Evolutionary conservation across 371 early-diverging fungal genomes (phyloP), one percentile per base, ranked within the genome.

Genomic region (Mucor irregularis): DNA sequence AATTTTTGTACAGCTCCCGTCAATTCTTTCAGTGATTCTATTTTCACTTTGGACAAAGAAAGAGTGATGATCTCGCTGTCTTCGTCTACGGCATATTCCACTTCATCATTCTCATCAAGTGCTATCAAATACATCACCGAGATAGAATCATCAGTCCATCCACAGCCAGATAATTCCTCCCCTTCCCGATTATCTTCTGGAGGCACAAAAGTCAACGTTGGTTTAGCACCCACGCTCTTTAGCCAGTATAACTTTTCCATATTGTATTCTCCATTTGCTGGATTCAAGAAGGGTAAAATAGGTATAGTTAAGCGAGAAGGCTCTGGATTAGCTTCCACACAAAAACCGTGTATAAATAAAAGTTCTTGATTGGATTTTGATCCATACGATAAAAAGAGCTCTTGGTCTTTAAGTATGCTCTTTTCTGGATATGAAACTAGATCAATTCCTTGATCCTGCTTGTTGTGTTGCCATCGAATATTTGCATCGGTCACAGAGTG

Each of bases 351-450:
- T 4, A 79, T 46, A 47, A 82, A 89, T 16, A 89, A 59, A 0
- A 89, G 61, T 49, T 89, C 88, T 46, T 69, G 68, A 56, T 87
- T 89, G 11, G 88, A 68, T 48, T 87, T 87, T 7, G 68, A 75
- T 6, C 83, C 87, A 56, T 86, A 85, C 0, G 80, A 82, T 1
- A 84, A 25, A 16, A 61, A 60, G 13, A 79, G 52, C 22, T 83
- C 75, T 1, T 58, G 42, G 13, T n/a, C 46, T 21, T 25, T 3
- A 16, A 34, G 16, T 16, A 52, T 19, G 21, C 13, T 50, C 6
- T 57, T 60, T 6, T 35, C 30, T 26, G 39, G 57, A 30, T 26
- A 10, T 26, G 51, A 17, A 45, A 44, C 9, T 30, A 44, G 24
- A n/a, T 34, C 49, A 14, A 48, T 28, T 0, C 37, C 44, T 22